Evolutionary conservation across 2,329 filamentous ascomycete species (phyloP), one percentile per base, ranked within the genome.

Genomic region (Monosporascus sp.): DNA sequence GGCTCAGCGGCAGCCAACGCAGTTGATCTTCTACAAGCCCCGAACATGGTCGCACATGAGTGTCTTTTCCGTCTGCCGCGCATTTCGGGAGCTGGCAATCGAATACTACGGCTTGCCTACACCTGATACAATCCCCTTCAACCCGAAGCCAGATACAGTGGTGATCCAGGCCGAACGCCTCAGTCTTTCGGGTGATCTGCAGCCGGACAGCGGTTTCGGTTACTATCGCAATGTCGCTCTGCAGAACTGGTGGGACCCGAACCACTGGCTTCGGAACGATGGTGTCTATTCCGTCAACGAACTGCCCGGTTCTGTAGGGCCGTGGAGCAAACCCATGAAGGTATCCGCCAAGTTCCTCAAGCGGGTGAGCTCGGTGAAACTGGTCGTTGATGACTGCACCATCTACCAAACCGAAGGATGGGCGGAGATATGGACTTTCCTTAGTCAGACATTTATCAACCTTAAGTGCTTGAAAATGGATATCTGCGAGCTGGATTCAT

Each of bases 21-120:
- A 53, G 17, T 20, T 55, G 7, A 48, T 55, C n/a, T 40, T 55
- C 22, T 50, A 53, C 17, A 48, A 38, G 7, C 48, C 54, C 8
- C 54, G 54, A 9, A 14, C 41, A 9, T 55, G 53, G 53, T 50
- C 48, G 22, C 20, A 53, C 5, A 20, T 55, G 5, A 38, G 18
- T 1, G 41, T 40, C 38, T 52, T 49, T 22, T 48, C 37, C 7
- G 17, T 55, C 14, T 53, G 48, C 20, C 51, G 37, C n/a, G 26
- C 48, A 7, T 55, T 53, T 45, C 44, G 51, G 17, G 24, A 45
- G 11, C 15, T 51, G 6, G 51, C 54, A 5, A 44, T 55, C 24
- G 37, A 18, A 1, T 51, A 41, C 18, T 55, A 55, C 20, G 54
- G 54, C 2, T 6, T 37, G 14, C 51, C 48, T 6, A 31, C 38